Evolutionary conservation across 768 basidiomycete genomes (phyloP).

Genomic region (Pleurotus salmoneostramineus): DNA sequence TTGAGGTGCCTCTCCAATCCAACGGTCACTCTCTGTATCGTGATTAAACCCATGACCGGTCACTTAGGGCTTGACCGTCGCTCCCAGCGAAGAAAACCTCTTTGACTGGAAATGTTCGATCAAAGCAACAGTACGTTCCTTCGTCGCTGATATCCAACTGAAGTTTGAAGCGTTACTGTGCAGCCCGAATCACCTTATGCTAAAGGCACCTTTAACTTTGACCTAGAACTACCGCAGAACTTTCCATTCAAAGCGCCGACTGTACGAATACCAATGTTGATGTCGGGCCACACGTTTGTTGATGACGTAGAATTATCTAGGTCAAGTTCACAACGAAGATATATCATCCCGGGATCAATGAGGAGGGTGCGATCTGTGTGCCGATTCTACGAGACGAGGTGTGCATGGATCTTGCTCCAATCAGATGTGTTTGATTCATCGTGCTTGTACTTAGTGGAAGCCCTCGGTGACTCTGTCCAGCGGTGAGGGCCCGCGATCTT

Average conservation of each 20-base stretch:
- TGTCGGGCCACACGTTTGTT: not conserved
- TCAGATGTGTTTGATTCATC: not conserved
- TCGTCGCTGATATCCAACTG: not conserved
- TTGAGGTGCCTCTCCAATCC: constrained; percentile 43
- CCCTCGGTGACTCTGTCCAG: constrained; percentile 72
- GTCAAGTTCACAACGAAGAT: constrained; percentile 84
- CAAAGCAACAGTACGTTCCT: constrained; percentile 61
- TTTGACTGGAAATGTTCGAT: constrained; percentile 76
- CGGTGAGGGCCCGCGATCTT: constrained; percentile 34
- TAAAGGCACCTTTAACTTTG: constrained; percentile 76
- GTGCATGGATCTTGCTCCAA: constrained; percentile 16
- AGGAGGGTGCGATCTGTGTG: constrained; percentile 83
- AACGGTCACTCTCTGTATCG: not conserved
- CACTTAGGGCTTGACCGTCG: constrained; percentile 56
- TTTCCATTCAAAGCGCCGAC: constrained; percentile 87
- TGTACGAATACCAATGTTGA: constrained; percentile 31
- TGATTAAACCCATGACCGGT: not conserved
- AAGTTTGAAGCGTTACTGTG: constrained; percentile 1
- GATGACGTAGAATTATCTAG: constrained; percentile 32
- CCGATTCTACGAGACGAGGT: constrained; percentile 84
- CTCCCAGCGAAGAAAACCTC: constrained; percentile 66
- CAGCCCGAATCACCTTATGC: constrained; percentile 82
- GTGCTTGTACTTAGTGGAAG: constrained; percentile 61
- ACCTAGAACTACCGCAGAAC: constrained; percentile 64
- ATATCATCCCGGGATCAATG: constrained; percentile 89